These are phyloP conservation scores for Staphylotrichum tortipilum DNA, from an alignment of 495 filamentous ascomycete genomes.

Conservation along the genomic window DNA sequence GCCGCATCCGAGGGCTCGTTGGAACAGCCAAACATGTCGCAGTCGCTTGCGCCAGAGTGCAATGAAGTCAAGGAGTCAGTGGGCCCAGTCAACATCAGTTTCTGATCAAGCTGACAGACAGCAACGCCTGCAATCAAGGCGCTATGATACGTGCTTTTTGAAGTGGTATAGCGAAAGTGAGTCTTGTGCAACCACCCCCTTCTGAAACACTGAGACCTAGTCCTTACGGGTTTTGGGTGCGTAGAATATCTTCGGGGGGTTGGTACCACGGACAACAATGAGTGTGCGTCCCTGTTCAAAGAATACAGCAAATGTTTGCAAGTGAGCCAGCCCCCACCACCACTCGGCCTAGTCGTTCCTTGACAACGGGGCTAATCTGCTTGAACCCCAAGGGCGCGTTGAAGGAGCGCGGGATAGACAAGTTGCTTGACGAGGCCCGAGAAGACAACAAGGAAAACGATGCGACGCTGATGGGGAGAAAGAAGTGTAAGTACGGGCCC, in stretches of 20 bases:
- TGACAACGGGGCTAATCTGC: background rate
- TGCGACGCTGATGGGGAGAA: constrained; percentile 55
- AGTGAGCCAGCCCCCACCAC: constrained; percentile 38
- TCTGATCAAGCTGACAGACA: background rate
- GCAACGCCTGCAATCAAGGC: constrained; percentile 35
- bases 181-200: constrained; percentile 23
- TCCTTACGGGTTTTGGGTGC: constrained; percentile 1
- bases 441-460: constrained; percentile 77
- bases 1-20: no score
- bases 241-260: constrained; percentile 79
- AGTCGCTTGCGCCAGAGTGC: constrained; percentile 58
- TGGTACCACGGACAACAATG: constrained; percentile 58
- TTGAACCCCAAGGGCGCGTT: constrained; percentile 55
- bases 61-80: constrained; percentile 81
- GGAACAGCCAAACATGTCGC: constrained; percentile 38
- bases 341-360: no score
- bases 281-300: constrained; percentile 75
- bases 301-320: constrained; percentile 75
- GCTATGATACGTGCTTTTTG: constrained; percentile 86
- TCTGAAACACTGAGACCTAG: no score
- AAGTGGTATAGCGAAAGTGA: constrained; percentile 96
- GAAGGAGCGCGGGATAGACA: constrained; percentile 77
- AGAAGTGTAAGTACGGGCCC: constrained; percentile 32
- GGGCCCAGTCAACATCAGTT: background rate
- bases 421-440: constrained; percentile 75